Evolutionary conservation across 768 basidiomycete genomes (phyloP).

Genomic region (Boletus patriciae): DNA sequence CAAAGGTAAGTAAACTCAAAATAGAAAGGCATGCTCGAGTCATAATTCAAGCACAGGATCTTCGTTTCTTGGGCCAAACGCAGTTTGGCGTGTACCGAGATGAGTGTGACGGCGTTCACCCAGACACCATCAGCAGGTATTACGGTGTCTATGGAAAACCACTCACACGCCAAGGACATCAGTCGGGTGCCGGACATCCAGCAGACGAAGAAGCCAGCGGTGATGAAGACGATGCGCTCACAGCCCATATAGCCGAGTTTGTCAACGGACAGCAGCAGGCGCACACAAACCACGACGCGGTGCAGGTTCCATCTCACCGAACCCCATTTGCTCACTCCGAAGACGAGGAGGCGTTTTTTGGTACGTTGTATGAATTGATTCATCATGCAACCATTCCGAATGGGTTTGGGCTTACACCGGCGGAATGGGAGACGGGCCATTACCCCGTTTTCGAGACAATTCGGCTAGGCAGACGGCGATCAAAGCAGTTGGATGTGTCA

Average conservation of each 20-base stretch:
- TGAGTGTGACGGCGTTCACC: neutral
- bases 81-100: conserved; percentile 10
- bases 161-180: neutral
- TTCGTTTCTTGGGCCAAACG: conserved; percentile 14
- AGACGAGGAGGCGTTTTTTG: neutral
- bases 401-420: conserved; percentile 12
- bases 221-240: neutral
- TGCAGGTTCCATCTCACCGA: neutral
- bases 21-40: no score
- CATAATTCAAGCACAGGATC: conserved; percentile 1
- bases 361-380: neutral
- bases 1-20: neutral
- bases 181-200: neutral
- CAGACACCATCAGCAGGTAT: neutral
- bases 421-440: conserved; percentile 16
- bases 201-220: neutral
- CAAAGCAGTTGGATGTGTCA: conserved; percentile 2
- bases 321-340: conserved; percentile 11
- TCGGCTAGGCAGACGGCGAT: neutral
- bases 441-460: conserved; percentile 17
- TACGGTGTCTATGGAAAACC: neutral
- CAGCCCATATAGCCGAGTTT: neutral
- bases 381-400: neutral
- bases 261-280: neutral
- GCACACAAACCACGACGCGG: neutral